Evolutionary conservation across 495 filamentous ascomycete genomes (phyloP), one percentile per base, ranked within the genome.

Genomic region (Aspergillus ostianus): DNA sequence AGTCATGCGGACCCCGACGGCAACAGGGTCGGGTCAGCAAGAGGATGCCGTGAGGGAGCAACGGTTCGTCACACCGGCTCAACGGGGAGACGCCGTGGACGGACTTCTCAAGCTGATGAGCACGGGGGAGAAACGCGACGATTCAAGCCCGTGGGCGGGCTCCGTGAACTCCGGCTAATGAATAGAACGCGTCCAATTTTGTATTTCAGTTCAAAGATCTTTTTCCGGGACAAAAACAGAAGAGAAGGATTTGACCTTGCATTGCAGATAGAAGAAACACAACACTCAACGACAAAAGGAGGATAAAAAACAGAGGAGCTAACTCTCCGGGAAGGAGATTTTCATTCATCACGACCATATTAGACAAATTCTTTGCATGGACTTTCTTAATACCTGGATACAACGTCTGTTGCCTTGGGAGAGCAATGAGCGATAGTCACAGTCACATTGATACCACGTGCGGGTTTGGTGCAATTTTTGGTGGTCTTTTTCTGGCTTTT

Each of bases 81-180:
- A 77, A 47, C 57, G 69, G 19, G 76, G 74, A 15, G 76, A 78
- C 53, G 76, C 76, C 23, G 74, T 77, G 3, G 74, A 78, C 45
- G 76, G 74, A 47, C 41, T 78, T 20, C 63, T 78, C 27, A 78
- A 77, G 56, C 64, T 78, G 6, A 78, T 76, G 74, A 70, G 62
- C 20, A 76, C 73, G 20, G 58, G 63, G n/a, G 68, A 70, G 47
- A 58, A 58, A 46, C 56, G 58, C 19, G 61, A 64, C 23, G 65
- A 47, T 12, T 51, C 59, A 6, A 66, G 68, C 26, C 52, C 64
- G 6, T 67, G 67, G 64, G 61, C 53, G 58, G 62, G 62, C 41
- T 70, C 36, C 5, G 36, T 4, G 30, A 32, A 32, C 6, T 32
- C 30, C 10, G 30, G 30, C 10, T 32, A 32, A 32, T 6, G 6